Base-by-base conservation (phyloP, 495 filamentous ascomycete species). In the Penicillium parvum region DNA sequence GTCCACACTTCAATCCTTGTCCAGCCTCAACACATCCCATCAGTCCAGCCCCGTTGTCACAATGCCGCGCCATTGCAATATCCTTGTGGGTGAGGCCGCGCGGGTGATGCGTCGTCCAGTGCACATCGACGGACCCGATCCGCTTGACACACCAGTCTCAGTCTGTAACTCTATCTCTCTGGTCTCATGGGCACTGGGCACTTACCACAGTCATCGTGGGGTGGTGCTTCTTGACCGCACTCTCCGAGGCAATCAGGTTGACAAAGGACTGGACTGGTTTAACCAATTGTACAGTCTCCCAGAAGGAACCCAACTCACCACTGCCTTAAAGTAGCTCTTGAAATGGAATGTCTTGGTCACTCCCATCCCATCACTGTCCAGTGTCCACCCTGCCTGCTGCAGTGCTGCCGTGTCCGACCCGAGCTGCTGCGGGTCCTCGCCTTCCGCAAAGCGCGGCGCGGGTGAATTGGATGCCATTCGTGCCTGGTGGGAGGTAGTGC, bases 71-170 rank as follows among this genome's bases (percentile, higher is more conserved):
- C 64, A 89, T 73, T 11, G 71, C 57, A 26, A 83, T 59, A 53
- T 90, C 86, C 48, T 82, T 83, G 17, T 64, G 45, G 0, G 82
- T 83, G n/a, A 90, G 69, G n/a, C 86, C 85, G 15, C 72, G 68
- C 7, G 83, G 84, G 32, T 69, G 69, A 63, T 90, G 85, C 12
- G 86, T 89, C 8, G 84, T 89, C 86, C 84, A 89, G 58, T 73
- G 66, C 40, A 74, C 60, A 44, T 68, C 59, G 23, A 74, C 66
- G 4, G 68, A 72, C 7, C 69, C 69, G 47, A 69, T 56, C 43
- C 66, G 65, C 67, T 72, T 37, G 11, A 15, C 16, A 7, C 23
- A 30, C 56, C 41, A 53, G 45, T 25, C 32, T 37, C 35, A 43
- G 39, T 29, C 27, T 38, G 23, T 33, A 15, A 46, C 32, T 40